These are phyloP conservation scores for Globisporangium carolinianum DNA, from an alignment of 352 stramenopile species.

Conservation along the genomic window DNA sequence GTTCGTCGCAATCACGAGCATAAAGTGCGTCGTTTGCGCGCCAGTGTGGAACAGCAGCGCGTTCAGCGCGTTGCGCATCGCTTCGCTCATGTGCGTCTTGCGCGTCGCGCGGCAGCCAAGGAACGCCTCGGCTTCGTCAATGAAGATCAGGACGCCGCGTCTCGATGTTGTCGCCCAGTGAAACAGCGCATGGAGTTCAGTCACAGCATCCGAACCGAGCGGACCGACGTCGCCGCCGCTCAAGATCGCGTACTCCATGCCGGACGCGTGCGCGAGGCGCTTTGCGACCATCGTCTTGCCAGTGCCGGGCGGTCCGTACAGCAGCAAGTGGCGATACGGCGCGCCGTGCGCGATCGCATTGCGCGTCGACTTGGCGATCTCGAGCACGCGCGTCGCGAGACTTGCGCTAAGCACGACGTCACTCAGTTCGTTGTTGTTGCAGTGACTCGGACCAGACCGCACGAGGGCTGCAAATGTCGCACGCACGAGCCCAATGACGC, in stretches of 20 bases:
- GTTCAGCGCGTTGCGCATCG: conserved; percentile 79
- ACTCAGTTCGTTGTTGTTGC: conserved; percentile 31
- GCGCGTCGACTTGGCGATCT: conserved; percentile 52
- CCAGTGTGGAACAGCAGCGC: conserved; percentile 79
- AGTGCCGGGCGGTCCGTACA: conserved; percentile 79
- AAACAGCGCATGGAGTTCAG: conserved; percentile 77
- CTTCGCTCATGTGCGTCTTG: conserved; percentile 81
- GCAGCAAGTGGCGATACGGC: conserved; percentile 75
- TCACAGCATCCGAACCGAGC: conserved; percentile 65
- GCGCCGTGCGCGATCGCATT: conserved; percentile 57
- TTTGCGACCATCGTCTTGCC: conserved; percentile 89
- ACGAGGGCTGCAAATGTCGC: neutral
- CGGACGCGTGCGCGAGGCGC: conserved; percentile 47
- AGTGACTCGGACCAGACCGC: conserved; percentile 6
- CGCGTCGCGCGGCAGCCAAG: conserved; percentile 61
- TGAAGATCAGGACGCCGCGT: conserved; percentile 79
- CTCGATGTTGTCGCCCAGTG: conserved; percentile 71
- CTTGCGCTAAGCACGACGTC: conserved; percentile 50
- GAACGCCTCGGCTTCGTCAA: conserved; percentile 85
- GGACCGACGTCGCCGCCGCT: conserved; percentile 82
- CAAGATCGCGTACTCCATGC: conserved; percentile 82
- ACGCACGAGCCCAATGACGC: conserved; percentile 33
- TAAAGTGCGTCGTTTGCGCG: conserved; percentile 61
- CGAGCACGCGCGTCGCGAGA: conserved; percentile 55
- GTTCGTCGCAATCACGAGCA: conserved; percentile 84